These are phyloP conservation scores for Cucurbita pepo DNA, from an alignment of 306 rosid species.

Conservation along the genomic window DNA sequence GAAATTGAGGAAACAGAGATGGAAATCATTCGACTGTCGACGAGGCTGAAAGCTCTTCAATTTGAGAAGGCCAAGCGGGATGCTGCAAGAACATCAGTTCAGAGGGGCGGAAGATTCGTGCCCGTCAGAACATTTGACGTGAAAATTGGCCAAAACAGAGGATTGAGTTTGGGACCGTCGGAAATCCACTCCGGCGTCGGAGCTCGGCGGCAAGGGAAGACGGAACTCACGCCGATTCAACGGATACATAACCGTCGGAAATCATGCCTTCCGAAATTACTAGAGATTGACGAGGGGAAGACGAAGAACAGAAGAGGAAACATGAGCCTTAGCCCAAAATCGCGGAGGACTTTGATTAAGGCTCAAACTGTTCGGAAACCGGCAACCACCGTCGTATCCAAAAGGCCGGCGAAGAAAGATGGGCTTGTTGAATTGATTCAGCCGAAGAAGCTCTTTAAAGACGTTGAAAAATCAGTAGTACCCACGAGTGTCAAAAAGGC, in stretches of 20 bases:
- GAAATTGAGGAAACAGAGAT: slow-evolving; percentile 44
- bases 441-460: slow-evolving; percentile 70
- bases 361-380: slow-evolving; percentile 22
- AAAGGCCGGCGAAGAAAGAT: slow-evolving; percentile 36
- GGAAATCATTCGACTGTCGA: slow-evolving; percentile 31
- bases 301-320: slow-evolving; percentile 30
- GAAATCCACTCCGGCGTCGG: slow-evolving; percentile 39
- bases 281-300: slow-evolving; percentile 34
- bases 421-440: slow-evolving; percentile 27
- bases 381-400: slow-evolving; percentile 28
- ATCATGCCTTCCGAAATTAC: slow-evolving; percentile 64
- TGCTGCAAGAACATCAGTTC: slow-evolving; percentile 12
- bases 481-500: slow-evolving; percentile 23
- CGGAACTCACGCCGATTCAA: slow-evolving; percentile 35
- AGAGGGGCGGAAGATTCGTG: slow-evolving; percentile 33
- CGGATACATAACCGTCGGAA: slow-evolving; percentile 51
- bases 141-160: slow-evolving; percentile 37
- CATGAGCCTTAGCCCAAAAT: slow-evolving; percentile 37
- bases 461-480: slow-evolving; percentile 33
- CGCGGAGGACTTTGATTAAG: slow-evolving; percentile 26
- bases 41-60: slow-evolving; percentile 29
- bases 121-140: slow-evolving; percentile 41
- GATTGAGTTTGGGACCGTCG: slow-evolving; percentile 60
- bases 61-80: slow-evolving; percentile 25
- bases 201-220: slow-evolving; percentile 25